These are phyloP conservation scores for Teratosphaeria viscida DNA, from an alignment of 2,329 filamentous ascomycete species.

Conservation along the genomic window DNA sequence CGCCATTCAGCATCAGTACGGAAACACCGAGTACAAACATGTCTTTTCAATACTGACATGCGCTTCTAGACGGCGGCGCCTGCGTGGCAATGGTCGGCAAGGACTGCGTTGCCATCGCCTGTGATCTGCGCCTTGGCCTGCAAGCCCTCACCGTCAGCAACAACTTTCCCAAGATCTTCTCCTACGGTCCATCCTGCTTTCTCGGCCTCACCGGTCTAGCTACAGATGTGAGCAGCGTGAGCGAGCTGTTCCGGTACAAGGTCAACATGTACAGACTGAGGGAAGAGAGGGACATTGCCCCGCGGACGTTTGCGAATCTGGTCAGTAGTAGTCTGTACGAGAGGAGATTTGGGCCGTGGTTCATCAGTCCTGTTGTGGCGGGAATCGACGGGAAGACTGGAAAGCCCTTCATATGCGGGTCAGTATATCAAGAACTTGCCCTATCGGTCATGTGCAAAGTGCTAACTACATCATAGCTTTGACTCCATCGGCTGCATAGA, in stretches of 20 bases:
- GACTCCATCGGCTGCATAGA: constrained; percentile 99
- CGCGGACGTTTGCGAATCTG: constrained; percentile 91
- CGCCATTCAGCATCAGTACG: constrained; percentile 92
- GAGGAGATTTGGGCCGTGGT: constrained; percentile 90
- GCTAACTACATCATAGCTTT: constrained; percentile 41
- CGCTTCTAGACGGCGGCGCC: constrained; percentile 63
- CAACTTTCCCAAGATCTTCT: constrained; percentile 99
- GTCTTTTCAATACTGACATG: constrained; percentile 2
- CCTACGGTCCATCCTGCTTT: constrained; percentile 82
- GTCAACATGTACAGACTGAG: constrained; percentile 99
- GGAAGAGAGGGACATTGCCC: constrained; percentile 93
- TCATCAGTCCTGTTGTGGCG: constrained; percentile 87
- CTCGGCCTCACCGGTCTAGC: constrained; percentile 92
- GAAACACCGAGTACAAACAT: constrained; percentile 7
- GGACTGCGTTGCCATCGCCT: constrained; percentile 98
- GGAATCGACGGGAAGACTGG: constrained; percentile 90
- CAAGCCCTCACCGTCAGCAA: constrained; percentile 96
- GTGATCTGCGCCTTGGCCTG: constrained; percentile 93
- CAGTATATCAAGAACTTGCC: constrained; percentile 2
- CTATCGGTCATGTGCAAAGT: background rate
- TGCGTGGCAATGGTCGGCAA: constrained; percentile 99
- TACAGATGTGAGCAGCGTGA: constrained; percentile 88
- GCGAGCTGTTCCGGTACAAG: constrained; percentile 98
- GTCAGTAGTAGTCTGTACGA: constrained; percentile 88
- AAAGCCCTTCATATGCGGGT: constrained; percentile 91